A percentile compares a stretch with the other conserved stretches of the same genome.
phyloP scores from a whole-genome alignment of 2,329 filamentous ascomycete genomes.

The Sporothrix protearum region DNA sequence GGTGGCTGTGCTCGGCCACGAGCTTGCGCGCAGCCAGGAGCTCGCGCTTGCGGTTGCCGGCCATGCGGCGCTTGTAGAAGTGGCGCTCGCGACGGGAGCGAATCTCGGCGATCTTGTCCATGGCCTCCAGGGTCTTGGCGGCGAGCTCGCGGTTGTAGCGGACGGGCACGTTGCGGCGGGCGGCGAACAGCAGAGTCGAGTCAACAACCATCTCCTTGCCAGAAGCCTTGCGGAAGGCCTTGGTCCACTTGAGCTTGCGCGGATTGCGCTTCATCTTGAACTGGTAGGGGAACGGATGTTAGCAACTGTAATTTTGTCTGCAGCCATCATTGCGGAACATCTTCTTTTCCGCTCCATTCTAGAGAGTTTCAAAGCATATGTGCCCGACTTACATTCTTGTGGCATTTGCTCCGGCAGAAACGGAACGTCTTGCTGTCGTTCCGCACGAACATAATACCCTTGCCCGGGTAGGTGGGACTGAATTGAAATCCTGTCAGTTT shows the following conservation, averaged over 20 bases:
- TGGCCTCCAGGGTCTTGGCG: conserved; percentile 81
- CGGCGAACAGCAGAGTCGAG: conserved; percentile 85
- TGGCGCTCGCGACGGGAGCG: conserved; percentile 76
- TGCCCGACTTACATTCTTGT: conserved; percentile 50
- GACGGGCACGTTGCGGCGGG: conserved; percentile 87
- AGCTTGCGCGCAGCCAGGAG: conserved; percentile 78
- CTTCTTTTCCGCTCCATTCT: not conserved
- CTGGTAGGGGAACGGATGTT: conserved; percentile 35
- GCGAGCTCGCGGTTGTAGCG: conserved; percentile 95
- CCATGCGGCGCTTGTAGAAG: conserved; percentile 93
- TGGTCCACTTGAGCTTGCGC: conserved; percentile 95
- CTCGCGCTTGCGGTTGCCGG: conserved; percentile 80
- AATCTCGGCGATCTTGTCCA: conserved; percentile 87
- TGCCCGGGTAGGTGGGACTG: conserved; percentile 51
- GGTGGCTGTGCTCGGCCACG: conserved; percentile 86
- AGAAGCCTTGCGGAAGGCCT: conserved; percentile 79
- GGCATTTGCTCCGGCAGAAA: conserved; percentile 60
- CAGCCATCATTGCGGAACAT: not conserved
- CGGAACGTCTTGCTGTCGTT: conserved; percentile 53
- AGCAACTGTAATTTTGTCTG: not conserved
- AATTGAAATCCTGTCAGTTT: conserved; percentile 12
- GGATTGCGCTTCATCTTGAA: conserved; percentile 99
- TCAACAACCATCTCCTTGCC: conserved; percentile 92
- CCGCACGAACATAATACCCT: conserved; percentile 53
- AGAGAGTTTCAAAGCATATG: not conserved